These are phyloP conservation scores for Ceratocystis diversiconidia DNA, from an alignment of 2,329 filamentous ascomycete genomes.

Conservation along the genomic window DNA sequence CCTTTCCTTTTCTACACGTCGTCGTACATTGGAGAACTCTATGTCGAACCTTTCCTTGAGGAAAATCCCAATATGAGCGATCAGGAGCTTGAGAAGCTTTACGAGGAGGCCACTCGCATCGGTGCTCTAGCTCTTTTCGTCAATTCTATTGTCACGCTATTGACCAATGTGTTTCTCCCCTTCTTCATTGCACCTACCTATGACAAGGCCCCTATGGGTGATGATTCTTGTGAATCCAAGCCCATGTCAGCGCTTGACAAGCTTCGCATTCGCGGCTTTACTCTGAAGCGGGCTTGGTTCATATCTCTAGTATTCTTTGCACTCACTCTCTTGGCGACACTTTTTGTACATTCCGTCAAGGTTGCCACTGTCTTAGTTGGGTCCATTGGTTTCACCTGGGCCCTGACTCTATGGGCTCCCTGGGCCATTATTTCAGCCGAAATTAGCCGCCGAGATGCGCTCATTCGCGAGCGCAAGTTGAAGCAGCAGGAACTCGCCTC, in stretches of 20 bases:
- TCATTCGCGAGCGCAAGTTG: slow-evolving; percentile 29
- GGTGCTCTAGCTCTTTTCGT: slow-evolving; percentile 82
- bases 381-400: slow-evolving; percentile 80
- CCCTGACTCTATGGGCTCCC: slow-evolving; percentile 82
- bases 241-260: slow-evolving; percentile 36
- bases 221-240: slow-evolving; percentile 20
- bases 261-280: slow-evolving; percentile 67
- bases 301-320: slow-evolving; percentile 74
- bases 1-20: slow-evolving; percentile 92
- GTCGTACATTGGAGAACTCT: slow-evolving; percentile 85
- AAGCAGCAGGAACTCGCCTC: slow-evolving; percentile 20
- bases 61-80: slow-evolving; percentile 64
- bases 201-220: slow-evolving; percentile 25
- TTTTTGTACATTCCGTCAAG: slow-evolving; percentile 57
- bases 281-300: slow-evolving; percentile 78
- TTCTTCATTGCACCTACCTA: slow-evolving; percentile 77
- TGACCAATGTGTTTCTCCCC: slow-evolving; percentile 69
- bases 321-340: slow-evolving; percentile 65
- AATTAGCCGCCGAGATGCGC: slow-evolving; percentile 65
- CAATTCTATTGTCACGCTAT: slow-evolving; percentile 73
- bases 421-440: slow-evolving; percentile 92
- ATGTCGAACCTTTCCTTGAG: slow-evolving; percentile 68
- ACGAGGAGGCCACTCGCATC: slow-evolving; percentile 71
- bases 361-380: slow-evolving; percentile 66
- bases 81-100: slow-evolving; percentile 61